Evolutionary conservation across 176 grass and related monocot species (phyloP), one percentile per base, ranked within the genome.

Genomic region (Areca catechu): DNA sequence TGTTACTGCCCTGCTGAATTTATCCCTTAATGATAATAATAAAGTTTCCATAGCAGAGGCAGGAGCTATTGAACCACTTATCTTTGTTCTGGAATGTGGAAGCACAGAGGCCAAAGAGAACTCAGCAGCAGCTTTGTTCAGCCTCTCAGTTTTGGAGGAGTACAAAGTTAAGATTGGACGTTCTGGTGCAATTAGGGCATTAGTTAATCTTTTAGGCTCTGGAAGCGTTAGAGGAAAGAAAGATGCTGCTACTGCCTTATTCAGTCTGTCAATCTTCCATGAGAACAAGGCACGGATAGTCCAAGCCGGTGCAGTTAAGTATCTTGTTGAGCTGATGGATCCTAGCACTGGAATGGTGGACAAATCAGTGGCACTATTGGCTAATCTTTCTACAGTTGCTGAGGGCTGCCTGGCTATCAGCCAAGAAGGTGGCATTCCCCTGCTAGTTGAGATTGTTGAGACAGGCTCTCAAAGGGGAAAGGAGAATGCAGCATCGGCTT

Each of bases 1-100:
- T 53, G 74, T 83, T n/a, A 83, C 80, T 48, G 80, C 73, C 63
- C 62, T 83, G 19, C 50, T 83, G 52, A 83, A 83, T 62, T 71
- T 83, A 22, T 77, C 80, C 25, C 72, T 83, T 50, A 73, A 83
- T 60, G 57, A 77, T 49, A 22, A 58, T 19, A 83, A 83, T 58
- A 83, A 83, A 56, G 22, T 22, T 68, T 20, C 73, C 18, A 83
- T 83, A 83, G 74, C 68, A 34, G 57, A 83, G 62, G 74, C 67
- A 61, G 73, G 80, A 62, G 73, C 68, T 51, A 22, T 83, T 9
- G 62, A 67, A 50, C 62, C 68, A 62, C 67, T 83, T 30, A 83
- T 83, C 62, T 47, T 69, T 52, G 80, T 77, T 15, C 62, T 83
- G 2, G 74, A 77, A 30, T 62, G 56, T 77, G 80, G 80, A 19